A percentile compares a stretch with the other conserved stretches of the same genome.
These are phyloP conservation scores for Pichia sp. DNA, from an alignment of 1,139 yeast species.

Conservation along the genomic window DNA sequence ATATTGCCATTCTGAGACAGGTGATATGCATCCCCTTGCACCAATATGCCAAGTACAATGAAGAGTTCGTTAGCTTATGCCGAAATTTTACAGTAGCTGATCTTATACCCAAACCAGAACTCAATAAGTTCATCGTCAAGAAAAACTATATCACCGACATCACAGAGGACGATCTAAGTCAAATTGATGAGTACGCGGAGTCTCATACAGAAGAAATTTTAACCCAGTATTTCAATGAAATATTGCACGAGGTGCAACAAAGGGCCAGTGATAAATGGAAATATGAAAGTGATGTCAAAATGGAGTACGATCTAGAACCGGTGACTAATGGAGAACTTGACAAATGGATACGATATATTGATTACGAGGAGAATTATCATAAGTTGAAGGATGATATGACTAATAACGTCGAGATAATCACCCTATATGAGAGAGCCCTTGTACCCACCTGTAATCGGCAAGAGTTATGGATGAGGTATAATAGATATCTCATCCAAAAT, in stretches of 20 bases:
- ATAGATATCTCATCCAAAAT: slow-evolving; percentile 34
- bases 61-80: slow-evolving; percentile 39
- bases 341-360: slow-evolving; percentile 49
- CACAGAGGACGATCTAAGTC: neutral
- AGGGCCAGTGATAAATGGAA: slow-evolving; percentile 54
- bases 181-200: slow-evolving; percentile 21
- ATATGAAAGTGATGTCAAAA: slow-evolving; percentile 46
- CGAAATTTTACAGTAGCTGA: slow-evolving; percentile 31
- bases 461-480: slow-evolving; percentile 51
- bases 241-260: slow-evolving; percentile 41
- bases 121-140: slow-evolving; percentile 16
- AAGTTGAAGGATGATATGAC: slow-evolving; percentile 31
- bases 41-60: slow-evolving; percentile 61
- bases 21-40: slow-evolving; percentile 53
- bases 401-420: slow-evolving; percentile 23
- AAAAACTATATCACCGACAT: slow-evolving; percentile 6
- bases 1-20: slow-evolving; percentile 34
- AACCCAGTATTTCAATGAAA: slow-evolving; percentile 35
- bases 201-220: slow-evolving; percentile 29
- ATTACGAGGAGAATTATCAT: slow-evolving; percentile 42
- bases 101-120: slow-evolving; percentile 24
- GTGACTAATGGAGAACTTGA: slow-evolving; percentile 32
- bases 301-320: slow-evolving; percentile 36
- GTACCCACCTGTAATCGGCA: slow-evolving; percentile 49
- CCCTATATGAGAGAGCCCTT: slow-evolving; percentile 54